Evolutionary conservation across 108 stramenopile genomes (phyloP).

Genomic region (Asterionellopsis glacialis): DNA sequence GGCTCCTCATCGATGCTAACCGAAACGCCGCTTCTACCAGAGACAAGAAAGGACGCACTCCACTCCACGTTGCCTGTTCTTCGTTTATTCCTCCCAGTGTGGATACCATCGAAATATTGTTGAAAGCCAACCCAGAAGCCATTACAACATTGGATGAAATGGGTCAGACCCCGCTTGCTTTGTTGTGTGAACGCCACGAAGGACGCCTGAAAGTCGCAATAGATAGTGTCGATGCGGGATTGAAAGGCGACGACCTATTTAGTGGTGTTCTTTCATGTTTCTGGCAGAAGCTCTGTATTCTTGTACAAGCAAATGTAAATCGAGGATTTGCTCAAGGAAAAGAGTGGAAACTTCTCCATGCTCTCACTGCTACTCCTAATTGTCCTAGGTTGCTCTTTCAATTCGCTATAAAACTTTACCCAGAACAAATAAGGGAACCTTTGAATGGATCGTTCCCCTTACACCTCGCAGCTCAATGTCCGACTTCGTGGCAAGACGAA

Average conservation of each 20-base stretch:
- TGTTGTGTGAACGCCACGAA: conserved; percentile 2
- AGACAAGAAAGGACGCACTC: neutral
- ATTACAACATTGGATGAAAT: neutral
- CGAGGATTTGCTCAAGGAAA: neutral
- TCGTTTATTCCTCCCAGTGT: neutral
- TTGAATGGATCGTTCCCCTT: neutral
- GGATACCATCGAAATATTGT: neutral
- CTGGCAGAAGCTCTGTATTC: neutral
- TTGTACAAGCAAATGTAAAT: neutral
- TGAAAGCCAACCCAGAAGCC: conserved; percentile 1
- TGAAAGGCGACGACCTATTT: neutral
- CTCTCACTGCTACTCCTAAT: conserved; percentile 1
- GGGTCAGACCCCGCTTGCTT: neutral
- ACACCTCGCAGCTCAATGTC: neutral
- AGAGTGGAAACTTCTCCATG: conserved; percentile 1
- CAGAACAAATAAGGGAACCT: neutral
- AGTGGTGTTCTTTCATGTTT: neutral
- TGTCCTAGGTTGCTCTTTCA: conserved; percentile 1
- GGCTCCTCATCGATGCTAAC: neutral
- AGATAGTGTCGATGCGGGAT: neutral
- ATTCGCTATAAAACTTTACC: neutral
- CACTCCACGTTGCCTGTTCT: conserved; percentile 2
- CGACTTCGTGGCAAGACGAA: neutral
- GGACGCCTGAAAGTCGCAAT: neutral
- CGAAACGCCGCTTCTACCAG: neutral